Evolutionary conservation across 2,329 filamentous ascomycete species (phyloP), one percentile per base, ranked within the genome.

Genomic region (Claviceps quebecensis): DNA sequence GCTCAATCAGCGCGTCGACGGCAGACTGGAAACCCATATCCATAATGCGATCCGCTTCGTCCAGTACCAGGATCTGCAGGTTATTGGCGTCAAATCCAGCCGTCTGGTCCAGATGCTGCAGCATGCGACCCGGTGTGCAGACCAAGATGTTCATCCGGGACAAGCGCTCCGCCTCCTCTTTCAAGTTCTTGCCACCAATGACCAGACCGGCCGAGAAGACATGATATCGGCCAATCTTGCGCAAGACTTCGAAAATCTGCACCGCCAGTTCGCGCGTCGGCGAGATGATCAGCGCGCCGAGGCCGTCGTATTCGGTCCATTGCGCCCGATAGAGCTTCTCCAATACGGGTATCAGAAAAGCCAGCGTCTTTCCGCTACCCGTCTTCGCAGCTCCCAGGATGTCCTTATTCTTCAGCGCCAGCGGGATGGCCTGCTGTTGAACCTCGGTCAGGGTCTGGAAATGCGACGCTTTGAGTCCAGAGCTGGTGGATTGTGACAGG

Each of bases 121-220:
- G 71, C 77, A 98, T 95, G 38, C 93, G 81, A 1, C 93, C 93
- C 0, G 93, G 93, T 1, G 93, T 98, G 62, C 90, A 95, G 9
- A 98, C 88, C 26, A 98, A 71, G 47, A 98, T 97, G 64, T 97
- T 98, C 91, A 98, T 97, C 56, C 88, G 80, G 3, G 81, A 80
- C 54, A 98, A 65, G 37, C 90, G 78, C 59, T 94, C 87, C 23
- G 87, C 82, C 69, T 98, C 81, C 61, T 96, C 90, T 62, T 86
- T 83, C 60, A 96, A 64, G 64, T 79, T 90, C 74, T 95, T 95
- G 41, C 93, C 93, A 41, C 93, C 93, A 60, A 97, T 97, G 9
- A 98, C 81, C 60, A 97, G 69, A 0, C 93, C 93, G 0, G 93
- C 93, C 0, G 91, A 95, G 65, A 97, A 96, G 54, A 80, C 76